Conservation (phyloP, 2,329 filamentous ascomycete species). For the Colletotrichum cereale region DNA sequence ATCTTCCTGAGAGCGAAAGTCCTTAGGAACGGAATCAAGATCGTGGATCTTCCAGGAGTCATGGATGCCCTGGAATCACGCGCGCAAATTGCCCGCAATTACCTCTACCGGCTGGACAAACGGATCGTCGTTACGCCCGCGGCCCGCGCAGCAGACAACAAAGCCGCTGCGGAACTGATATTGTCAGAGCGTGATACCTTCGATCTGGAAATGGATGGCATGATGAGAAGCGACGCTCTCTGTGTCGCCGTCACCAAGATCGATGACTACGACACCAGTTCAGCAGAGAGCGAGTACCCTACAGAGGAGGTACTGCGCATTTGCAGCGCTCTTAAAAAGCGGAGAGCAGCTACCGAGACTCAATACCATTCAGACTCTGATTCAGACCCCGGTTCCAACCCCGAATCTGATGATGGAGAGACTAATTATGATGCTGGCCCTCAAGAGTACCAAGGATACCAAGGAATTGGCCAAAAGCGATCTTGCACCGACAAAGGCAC, state of each 20-base stretch:
- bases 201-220: conserved; percentile 38
- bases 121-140: conserved; percentile 37
- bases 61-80: conserved; percentile 38
- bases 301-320: not conserved
- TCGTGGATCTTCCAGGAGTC: conserved; percentile 42
- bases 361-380: not conserved
- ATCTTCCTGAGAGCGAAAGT: conserved; percentile 30
- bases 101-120: conserved; percentile 27
- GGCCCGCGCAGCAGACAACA: conserved; percentile 40
- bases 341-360: conserved; percentile 1
- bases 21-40: conserved; percentile 37
- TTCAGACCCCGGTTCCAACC: too few species aligned
- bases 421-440: too few species aligned
- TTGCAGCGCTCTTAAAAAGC: not conserved
- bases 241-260: conserved; percentile 39
- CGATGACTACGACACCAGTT: conserved; percentile 35
- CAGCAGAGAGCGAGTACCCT: conserved; percentile 21
- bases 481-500: too few species aligned
- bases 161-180: conserved; percentile 36
- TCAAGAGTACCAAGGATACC: too few species aligned
- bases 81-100: conserved; percentile 28
- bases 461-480: too few species aligned
- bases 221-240: conserved; percentile 25
- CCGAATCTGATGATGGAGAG: too few species aligned
- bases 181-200: conserved; percentile 31